Percentiles rank a stretch among this genome's conserved stretches.
Evolutionary conservation across 176 grass and related monocot genomes (phyloP).

Genomic region (Cocos nucifera): DNA sequence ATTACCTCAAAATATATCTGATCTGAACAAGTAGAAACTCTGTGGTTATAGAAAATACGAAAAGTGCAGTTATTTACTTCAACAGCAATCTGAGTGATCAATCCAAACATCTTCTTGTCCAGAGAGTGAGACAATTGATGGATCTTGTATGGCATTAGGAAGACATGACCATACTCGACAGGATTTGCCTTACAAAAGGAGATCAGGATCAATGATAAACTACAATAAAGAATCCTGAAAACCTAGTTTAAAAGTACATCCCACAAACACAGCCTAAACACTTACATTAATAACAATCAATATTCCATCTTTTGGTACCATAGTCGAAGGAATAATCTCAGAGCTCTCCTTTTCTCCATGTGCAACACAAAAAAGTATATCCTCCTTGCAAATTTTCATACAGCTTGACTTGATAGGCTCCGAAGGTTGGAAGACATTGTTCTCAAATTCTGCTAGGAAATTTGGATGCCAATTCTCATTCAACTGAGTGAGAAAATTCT

Average conservation of each 20-base stretch:
- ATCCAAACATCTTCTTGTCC: constrained; percentile 39
- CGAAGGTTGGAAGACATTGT: constrained; percentile 14
- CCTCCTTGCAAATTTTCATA: constrained; percentile 23
- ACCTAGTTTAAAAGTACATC: background rate
- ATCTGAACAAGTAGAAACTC: constrained; percentile 18
- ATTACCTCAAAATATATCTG: constrained; percentile 41
- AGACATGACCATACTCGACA: constrained; percentile 63
- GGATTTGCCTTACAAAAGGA: constrained; percentile 36
- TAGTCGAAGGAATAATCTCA: constrained; percentile 36
- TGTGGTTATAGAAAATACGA: constrained; percentile 39
- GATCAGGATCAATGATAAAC: constrained; percentile 6
- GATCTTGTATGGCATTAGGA: constrained; percentile 34
- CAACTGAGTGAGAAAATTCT: constrained; percentile 49
- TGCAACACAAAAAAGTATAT: constrained; percentile 47
- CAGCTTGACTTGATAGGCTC: constrained; percentile 21
- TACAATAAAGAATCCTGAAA: constrained; percentile 9
- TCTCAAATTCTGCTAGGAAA: constrained; percentile 24
- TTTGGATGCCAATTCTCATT: constrained; percentile 50
- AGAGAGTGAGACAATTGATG: constrained; percentile 25
- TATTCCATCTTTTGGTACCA: constrained; percentile 40
- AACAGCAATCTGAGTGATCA: constrained; percentile 32
- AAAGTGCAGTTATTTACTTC: constrained; percentile 55
- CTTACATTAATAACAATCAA: constrained; percentile 59
- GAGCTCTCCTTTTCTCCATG: constrained; percentile 48
- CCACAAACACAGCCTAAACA: constrained; percentile 1